Evolutionary conservation across 2,329 filamentous ascomycete genomes (phyloP).

Genomic region (Arthrobotrys entomopaga): DNA sequence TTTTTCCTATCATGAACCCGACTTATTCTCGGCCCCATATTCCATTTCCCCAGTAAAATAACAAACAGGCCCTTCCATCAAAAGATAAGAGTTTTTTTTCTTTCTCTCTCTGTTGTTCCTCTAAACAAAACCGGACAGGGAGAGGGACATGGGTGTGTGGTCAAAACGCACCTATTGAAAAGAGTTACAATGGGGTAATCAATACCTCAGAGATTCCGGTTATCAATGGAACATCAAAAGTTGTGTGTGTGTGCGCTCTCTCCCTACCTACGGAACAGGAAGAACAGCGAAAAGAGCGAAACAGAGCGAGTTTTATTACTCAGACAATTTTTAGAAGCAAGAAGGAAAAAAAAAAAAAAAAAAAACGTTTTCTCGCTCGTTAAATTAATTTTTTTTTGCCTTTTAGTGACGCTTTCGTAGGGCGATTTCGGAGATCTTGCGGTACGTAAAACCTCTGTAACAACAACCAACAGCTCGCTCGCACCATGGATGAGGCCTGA

Average conservation of each 20-base stretch:
- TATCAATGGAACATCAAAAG: slow-evolving; percentile 45
- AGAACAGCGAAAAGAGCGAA: slow-evolving; percentile 23
- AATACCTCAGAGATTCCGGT: slow-evolving; percentile 38
- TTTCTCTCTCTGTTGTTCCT: neutral
- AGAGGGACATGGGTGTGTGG: slow-evolving; percentile 25
- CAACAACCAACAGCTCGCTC: neutral
- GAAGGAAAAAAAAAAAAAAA: slow-evolving; percentile 19
- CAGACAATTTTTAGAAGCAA: neutral
- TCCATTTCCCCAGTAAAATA: slow-evolving; percentile 3
- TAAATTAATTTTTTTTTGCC: slow-evolving; percentile 5
- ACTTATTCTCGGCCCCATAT: slow-evolving; percentile 41
- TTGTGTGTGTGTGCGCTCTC: no score
- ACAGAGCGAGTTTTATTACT: slow-evolving; percentile 35
- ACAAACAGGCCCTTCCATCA: neutral
- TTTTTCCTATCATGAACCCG: slow-evolving; percentile 41
- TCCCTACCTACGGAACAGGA: slow-evolving; percentile 21
- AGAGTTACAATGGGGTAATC: slow-evolving; percentile 55
- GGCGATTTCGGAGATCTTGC: slow-evolving; percentile 53
- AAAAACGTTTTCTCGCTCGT: slow-evolving; percentile 19
- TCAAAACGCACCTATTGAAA: slow-evolving; percentile 1
- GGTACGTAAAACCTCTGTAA: slow-evolving; percentile 13
- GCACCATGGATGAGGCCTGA: slow-evolving; percentile 8
- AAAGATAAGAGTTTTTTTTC: slow-evolving; percentile 15
- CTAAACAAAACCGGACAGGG: slow-evolving; percentile 30
- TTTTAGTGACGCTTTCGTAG: slow-evolving; percentile 12